Conservation (phyloP, 2,329 filamentous ascomycete genomes). For the Pseudogymnoascus sp. region DNA sequence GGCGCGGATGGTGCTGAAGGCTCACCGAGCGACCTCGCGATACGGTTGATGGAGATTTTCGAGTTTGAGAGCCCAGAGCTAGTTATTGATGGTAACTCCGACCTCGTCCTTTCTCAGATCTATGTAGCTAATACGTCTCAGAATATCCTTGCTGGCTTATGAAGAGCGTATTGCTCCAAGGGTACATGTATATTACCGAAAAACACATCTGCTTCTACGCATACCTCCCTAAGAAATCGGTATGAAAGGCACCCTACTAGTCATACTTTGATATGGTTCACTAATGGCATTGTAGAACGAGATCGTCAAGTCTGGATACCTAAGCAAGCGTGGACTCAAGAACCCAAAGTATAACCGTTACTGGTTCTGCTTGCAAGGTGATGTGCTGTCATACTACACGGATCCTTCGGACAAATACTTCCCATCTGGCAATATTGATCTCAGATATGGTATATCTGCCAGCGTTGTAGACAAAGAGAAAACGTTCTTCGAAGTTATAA, state of each 20-base stretch:
- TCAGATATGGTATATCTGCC: slow-evolving; percentile 88
- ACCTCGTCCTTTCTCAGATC: neutral
- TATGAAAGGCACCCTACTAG: slow-evolving; percentile 35
- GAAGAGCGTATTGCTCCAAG: slow-evolving; percentile 84
- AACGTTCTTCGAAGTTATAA: slow-evolving; percentile 71
- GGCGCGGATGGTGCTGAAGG: slow-evolving; percentile 20
- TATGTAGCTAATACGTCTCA: slow-evolving; percentile 27
- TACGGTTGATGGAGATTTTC: slow-evolving; percentile 75
- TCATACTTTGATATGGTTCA: neutral
- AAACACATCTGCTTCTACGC: slow-evolving; percentile 96
- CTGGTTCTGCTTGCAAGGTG: slow-evolving; percentile 89
- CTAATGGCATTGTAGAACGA: slow-evolving; percentile 47
- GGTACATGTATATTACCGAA: slow-evolving; percentile 90
- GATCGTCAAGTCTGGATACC: slow-evolving; percentile 76
- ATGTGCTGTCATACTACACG: slow-evolving; percentile 83
- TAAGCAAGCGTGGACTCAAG: slow-evolving; percentile 80
- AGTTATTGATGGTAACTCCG: slow-evolving; percentile 61
- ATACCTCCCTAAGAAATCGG: slow-evolving; percentile 87
- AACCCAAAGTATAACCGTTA: slow-evolving; percentile 84
- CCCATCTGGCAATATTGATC: slow-evolving; percentile 81
- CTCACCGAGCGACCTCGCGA: slow-evolving; percentile 51
- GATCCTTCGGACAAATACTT: slow-evolving; percentile 84
- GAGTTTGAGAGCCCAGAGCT: slow-evolving; percentile 74
- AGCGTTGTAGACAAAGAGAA: slow-evolving; percentile 65
- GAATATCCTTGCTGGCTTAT: slow-evolving; percentile 93